Base-by-base conservation (phyloP, 306 rosid genomes). In the Macrotyloma uniflorum region DNA sequence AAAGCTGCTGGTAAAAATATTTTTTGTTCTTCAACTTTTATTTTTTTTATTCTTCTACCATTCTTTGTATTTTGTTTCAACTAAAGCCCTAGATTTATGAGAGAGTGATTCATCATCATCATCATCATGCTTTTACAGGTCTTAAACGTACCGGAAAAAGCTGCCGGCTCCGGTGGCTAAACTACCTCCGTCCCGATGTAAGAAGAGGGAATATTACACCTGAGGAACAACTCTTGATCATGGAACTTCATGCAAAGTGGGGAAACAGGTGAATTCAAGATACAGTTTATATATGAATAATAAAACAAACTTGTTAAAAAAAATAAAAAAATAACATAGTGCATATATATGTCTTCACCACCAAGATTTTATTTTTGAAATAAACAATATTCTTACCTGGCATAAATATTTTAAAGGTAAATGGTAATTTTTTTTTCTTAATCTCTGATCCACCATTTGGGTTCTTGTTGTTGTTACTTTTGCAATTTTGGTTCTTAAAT, bases 161-260 rank as follows among this genome's bases (percentile, higher is more conserved):
- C 72, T 96, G 99, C 72, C 88, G 99, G 54, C 98, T 96, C 78
- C 88, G 98, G 66, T 96, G 99, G 99, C 83, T 96, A 55, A 96
- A 96, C 82, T 96, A 96, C 82, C 97, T 96, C 19, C 97, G 99
- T 54, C 99, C 99, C 0, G 99, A 93, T 71, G 93, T 96, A 61
- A 87, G 98, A 77, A 87, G 99, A 84, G 99, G 99, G 16, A 96
- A 95, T 85, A 95, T 95, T 81, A 95, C 99, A 61, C 79, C 91
- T 0, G 98, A 95, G 81, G 98, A 96, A 78, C 97, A 96, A 50
- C 96, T 91, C 45, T 83, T 96, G 89, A 96, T 96, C 83, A 91
- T 96, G 91, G 98, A 96, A 9, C 91, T 96, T 81, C 99, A 95
- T 87, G 83, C 98, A 58, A 96, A 96, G 77, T 96, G 99, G 98